Evolutionary conservation across 2,329 filamentous ascomycete species (phyloP).

Genomic region (Fusarium austroafricanum): DNA sequence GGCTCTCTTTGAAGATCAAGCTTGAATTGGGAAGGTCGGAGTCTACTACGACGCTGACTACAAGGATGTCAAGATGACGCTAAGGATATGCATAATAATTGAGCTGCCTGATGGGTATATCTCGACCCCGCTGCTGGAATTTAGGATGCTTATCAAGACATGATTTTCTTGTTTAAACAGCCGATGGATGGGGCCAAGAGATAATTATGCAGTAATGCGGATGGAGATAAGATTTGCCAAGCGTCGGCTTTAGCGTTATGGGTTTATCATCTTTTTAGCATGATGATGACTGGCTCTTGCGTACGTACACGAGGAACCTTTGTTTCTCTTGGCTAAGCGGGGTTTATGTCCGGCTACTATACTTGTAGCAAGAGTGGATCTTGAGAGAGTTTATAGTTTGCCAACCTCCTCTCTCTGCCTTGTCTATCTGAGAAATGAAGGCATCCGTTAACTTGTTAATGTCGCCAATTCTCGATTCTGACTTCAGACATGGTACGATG

Average conservation of each 20-base stretch:
- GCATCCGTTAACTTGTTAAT: too few species aligned
- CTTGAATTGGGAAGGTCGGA: conserved; percentile 31
- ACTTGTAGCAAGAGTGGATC: background rate
- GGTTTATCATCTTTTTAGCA: background rate
- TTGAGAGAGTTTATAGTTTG: background rate
- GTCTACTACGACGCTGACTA: conserved; percentile 13
- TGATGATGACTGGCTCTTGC: background rate
- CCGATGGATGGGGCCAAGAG: background rate
- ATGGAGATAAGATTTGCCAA: background rate
- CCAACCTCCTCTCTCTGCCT: background rate
- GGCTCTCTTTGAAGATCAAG: conserved; percentile 15
- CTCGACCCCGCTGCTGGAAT: background rate
- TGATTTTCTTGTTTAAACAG: background rate
- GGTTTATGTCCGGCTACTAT: background rate
- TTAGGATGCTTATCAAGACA: background rate
- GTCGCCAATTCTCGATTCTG: too few species aligned
- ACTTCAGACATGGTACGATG: too few species aligned
- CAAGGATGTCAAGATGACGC: conserved; percentile 37
- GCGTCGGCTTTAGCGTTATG: background rate
- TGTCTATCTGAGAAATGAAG: too few species aligned
- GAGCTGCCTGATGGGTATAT: conserved; percentile 38
- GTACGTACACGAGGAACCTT: conserved; percentile 1
- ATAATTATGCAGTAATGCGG: background rate
- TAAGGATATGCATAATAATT: conserved; percentile 33
- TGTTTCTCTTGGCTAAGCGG: conserved; percentile 23